Conservation (phyloP, 148 eudicot species). For the Dianthus caryophyllus region DNA sequence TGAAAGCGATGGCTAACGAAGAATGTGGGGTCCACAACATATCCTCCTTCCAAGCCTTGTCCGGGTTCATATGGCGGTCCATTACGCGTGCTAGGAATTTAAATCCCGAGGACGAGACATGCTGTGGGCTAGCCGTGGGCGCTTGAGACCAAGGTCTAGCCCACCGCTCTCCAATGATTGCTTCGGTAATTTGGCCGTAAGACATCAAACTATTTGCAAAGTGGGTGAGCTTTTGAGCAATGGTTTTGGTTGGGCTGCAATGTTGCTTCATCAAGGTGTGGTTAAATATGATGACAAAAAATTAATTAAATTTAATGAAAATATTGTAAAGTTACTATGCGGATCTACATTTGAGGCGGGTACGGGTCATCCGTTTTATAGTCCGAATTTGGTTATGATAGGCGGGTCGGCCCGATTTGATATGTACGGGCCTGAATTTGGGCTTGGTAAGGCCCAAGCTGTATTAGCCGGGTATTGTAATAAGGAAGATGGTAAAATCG, state of each 20-base stretch:
- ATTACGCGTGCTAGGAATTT: constrained; percentile 63
- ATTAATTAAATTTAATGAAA: not conserved
- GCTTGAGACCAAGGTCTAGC: constrained; percentile 46
- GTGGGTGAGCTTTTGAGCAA: constrained; percentile 44
- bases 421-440: constrained; percentile 75
- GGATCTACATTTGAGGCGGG: constrained; percentile 22
- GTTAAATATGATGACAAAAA: constrained; percentile 32
- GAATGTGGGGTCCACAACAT: constrained; percentile 22
- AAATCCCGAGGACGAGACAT: constrained; percentile 33
- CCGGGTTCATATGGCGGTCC: constrained; percentile 67
- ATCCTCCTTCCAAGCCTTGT: constrained; percentile 71
- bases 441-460: constrained; percentile 61
- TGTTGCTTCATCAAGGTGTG: constrained; percentile 31
- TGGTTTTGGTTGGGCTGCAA: constrained; percentile 47
- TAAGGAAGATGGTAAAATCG: constrained; percentile 72
- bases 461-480: constrained; percentile 55
- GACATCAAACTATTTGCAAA: constrained; percentile 12
- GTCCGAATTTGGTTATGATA: constrained; percentile 44
- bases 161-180: constrained; percentile 46
- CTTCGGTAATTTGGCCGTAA: constrained; percentile 55
- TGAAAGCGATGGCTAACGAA: constrained; percentile 29
- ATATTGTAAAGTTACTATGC: not conserved
- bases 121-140: constrained; percentile 56
- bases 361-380: constrained; percentile 19
- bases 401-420: constrained; percentile 74